Evolutionary conservation across 2,329 filamentous ascomycete genomes (phyloP), one percentile per base, ranked within the genome.

Genomic region (Phaeosphaeriaceae sp.): DNA sequence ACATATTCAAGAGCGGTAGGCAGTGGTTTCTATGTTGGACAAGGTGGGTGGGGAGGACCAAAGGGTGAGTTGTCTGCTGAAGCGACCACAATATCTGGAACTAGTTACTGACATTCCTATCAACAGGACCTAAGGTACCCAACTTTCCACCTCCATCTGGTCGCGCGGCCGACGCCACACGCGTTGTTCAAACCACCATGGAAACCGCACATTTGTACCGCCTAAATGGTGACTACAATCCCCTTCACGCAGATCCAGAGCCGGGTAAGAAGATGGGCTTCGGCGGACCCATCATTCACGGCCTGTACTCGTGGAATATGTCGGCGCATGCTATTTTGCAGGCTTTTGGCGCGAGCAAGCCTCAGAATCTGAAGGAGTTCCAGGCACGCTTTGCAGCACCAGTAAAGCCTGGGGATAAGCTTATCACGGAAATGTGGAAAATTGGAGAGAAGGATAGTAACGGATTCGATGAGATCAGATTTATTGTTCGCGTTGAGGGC

Each of bases 211-310:
- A 72, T 40, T 57, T 67, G 30, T 66, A 69, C 56, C 83, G 90
- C 56, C 82, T 96, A 42, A 96, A 96, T 64, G 92, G 92, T 59
- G 92, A 96, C 77, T 96, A 96, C 77, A 96, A 96, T 78, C 92
- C 92, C 21, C 85, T 96, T 29, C 92, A 96, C 71, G 91, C 90
- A 6, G 89, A 89, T 15, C 91, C 91, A 11, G 89, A 91, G 75
- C 90, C 91, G 0, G 91, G 91, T 52, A 77, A 84, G 74, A 88
- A 91, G 77, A 96, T 96, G 90, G 92, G 92, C 52, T 96, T 96
- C 62, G 90, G 90, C 21, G 92, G 92, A 28, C 80, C 85, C 61
- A 96, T 96, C 73, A 89, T 96, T 72, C 92, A 96, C 76, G 92
- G 92, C 16, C 80, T 96, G 37, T 96, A 87, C 77, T 90, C 86